Percentiles rank a stretch among this genome's conserved stretches.
phyloP scores from a whole-genome alignment of 305 asterid species.

The Fraxinus angustifolia region DNA sequence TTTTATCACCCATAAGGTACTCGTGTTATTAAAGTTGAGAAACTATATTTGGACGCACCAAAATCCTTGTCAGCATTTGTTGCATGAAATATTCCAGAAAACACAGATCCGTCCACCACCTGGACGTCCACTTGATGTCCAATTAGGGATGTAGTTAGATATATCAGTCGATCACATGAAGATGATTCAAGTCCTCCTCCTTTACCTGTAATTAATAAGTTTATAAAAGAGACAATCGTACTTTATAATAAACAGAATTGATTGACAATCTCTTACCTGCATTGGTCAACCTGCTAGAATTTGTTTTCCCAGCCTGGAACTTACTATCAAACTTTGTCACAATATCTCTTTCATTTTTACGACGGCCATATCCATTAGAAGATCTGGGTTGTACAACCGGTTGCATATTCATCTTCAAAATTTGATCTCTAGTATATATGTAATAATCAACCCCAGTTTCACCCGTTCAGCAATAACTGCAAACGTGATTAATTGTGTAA shows the following conservation, averaged over 20 bases:
- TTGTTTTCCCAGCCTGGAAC: constrained; percentile 47
- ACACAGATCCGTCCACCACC: constrained; percentile 74
- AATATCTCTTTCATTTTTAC: constrained; percentile 63
- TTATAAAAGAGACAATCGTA: constrained; percentile 21
- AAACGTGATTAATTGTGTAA: constrained; percentile 14
- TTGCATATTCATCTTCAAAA: constrained; percentile 60
- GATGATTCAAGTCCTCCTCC: constrained; percentile 50
- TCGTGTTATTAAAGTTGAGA: constrained; percentile 1
- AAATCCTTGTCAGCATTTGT: constrained; percentile 71
- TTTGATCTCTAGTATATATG: constrained; percentile 31
- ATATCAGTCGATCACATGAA: constrained; percentile 69
- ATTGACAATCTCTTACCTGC: constrained; percentile 47
- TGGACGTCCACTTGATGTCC: constrained; percentile 94
- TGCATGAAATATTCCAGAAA: constrained; percentile 81
- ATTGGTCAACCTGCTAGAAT: constrained; percentile 36
- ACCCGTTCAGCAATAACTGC: constrained; percentile 25
- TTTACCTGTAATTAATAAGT: constrained; percentile 46
- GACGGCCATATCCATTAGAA: constrained; percentile 78
- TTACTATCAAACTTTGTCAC: constrained; percentile 54
- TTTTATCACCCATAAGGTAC: constrained; percentile 13
- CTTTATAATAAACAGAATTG: constrained; percentile 9
- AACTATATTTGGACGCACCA: constrained; percentile 45
- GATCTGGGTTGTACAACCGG: constrained; percentile 65
- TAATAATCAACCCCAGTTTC: constrained; percentile 20
- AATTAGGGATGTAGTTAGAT: constrained; percentile 68